Base-by-base conservation (phyloP, 768 basidiomycete species). In the Favolaschia claudopus region DNA sequence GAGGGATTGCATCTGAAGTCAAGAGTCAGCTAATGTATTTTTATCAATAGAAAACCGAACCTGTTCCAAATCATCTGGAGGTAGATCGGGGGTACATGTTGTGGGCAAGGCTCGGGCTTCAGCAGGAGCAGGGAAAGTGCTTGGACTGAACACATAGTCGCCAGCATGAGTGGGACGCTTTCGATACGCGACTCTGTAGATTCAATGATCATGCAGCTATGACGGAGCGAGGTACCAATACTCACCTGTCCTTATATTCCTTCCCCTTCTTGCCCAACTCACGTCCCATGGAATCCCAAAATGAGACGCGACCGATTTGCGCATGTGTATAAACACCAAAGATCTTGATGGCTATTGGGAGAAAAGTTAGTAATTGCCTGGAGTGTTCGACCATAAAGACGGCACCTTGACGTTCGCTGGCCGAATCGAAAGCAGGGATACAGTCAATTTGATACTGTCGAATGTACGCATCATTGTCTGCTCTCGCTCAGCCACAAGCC, bases 191-290 rank as follows among this genome's bases (percentile, higher is more conserved):
- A 85, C 88, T 55, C 83, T 85, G 56, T 49, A 28, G 9, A 15
- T 17, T 60, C 39, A 51, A 42, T 20, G 31, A 7, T 32, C 27
- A 47, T 9, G 64, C 53, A 27, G 24, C 20, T 9, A 24, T 31
- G 25, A 7, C 17, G 22, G 27, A n/a, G 3, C 14, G 13, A 37
- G 7, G 25, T n/a, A n/a, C n/a, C n/a, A n/a, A n/a, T n/a, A 28
- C 44, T 58, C 38, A 85, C 87, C 87, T 78, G 20, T 72, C 71
- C 27, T 74, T 74, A 55, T 91, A 91, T 58, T 85, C 83, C 52
- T 75, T 78, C 20, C 85, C 83, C 39, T 74, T 80, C 4, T 75
- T 70, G 5, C 65, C 66, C 6, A 83, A 71, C 44, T 82, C 81
- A 7, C 67, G 65, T 1, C 79, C 76, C 42, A 86, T 68, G 0